These are phyloP conservation scores for Colletotrichum eremochloae DNA, from an alignment of 2,329 filamentous ascomycete genomes.

Conservation along the genomic window DNA sequence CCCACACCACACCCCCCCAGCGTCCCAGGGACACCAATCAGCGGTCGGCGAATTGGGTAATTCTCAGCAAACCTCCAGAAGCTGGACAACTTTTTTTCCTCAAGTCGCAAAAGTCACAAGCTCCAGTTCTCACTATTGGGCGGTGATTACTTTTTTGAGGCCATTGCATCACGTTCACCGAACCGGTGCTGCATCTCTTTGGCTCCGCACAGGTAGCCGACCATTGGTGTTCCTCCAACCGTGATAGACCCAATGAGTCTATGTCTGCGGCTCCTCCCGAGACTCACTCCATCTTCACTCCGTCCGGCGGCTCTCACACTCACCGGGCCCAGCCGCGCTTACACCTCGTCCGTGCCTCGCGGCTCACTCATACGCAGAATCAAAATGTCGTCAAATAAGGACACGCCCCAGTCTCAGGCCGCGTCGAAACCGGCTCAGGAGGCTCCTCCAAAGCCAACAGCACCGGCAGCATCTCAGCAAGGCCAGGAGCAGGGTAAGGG, in stretches of 20 bases:
- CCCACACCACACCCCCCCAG: constrained; percentile 4
- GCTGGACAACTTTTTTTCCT: constrained; percentile 34
- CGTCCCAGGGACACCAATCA: constrained; percentile 27
- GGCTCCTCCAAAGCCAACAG: constrained; percentile 20
- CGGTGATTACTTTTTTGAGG: neutral
- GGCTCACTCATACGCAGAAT: constrained; percentile 5
- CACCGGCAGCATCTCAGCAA: constrained; percentile 20
- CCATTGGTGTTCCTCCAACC: neutral
- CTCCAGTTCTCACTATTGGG: constrained; percentile 7
- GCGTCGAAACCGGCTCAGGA: constrained; percentile 15
- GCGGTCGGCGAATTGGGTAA: constrained; percentile 34
- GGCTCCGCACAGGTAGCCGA: neutral
- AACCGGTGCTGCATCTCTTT: neutral
- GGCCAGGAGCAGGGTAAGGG: constrained; percentile 30
- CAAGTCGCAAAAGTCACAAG: constrained; percentile 36
- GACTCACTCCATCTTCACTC: constrained; percentile 39
- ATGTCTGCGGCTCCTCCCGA: constrained; percentile 37
- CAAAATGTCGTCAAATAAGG: constrained; percentile 26
- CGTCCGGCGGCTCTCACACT: constrained; percentile 17
- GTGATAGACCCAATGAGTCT: constrained; percentile 29
- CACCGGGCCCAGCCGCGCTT: constrained; percentile 9
- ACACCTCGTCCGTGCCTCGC: neutral
- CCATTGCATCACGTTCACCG: neutral
- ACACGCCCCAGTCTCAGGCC: constrained; percentile 8
- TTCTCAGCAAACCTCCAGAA: constrained; percentile 40